A percentile compares a stretch with the other conserved stretches of the same genome.
Evolutionary conservation across 108 stramenopile species (phyloP).

Genomic region (Cyclotella cryptica): DNA sequence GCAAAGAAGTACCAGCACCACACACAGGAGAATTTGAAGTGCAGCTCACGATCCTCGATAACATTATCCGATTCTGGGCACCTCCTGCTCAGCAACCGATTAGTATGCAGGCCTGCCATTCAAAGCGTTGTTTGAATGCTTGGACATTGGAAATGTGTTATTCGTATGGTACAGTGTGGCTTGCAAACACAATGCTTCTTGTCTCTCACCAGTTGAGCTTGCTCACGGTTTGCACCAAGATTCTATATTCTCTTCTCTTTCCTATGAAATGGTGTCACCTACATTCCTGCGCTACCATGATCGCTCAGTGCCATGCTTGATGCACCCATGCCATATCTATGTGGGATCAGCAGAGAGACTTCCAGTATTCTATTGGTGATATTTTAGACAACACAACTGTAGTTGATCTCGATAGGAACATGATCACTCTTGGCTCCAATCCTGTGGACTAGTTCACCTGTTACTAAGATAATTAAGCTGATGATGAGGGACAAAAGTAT

Average conservation of each 20-base stretch:
- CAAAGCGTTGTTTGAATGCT: no score
- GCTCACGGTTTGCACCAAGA: slow-evolving; percentile 92
- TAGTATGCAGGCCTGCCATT: slow-evolving; percentile 82
- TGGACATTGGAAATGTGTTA: no score
- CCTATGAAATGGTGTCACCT: no score
- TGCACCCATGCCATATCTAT: slow-evolving; percentile 91
- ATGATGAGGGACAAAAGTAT: no score
- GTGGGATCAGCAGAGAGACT: slow-evolving; percentile 86
- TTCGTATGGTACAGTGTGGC: no score
- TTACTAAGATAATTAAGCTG: no score
- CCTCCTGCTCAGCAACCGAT: slow-evolving; percentile 95
- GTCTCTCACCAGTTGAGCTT: slow-evolving; percentile 89
- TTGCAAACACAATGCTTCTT: slow-evolving; percentile 90
- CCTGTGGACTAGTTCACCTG: slow-evolving; percentile 61
- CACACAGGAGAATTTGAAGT: slow-evolving; percentile 94
- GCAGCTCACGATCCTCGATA: slow-evolving; percentile 72
- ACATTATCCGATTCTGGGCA: slow-evolving; percentile 87
- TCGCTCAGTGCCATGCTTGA: slow-evolving; percentile 86
- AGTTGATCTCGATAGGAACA: no score
- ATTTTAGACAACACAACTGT: no score
- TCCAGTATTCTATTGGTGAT: slow-evolving; percentile 71
- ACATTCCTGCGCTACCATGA: slow-evolving; percentile 88
- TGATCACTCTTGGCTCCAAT: no score
- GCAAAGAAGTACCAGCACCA: slow-evolving; percentile 95
- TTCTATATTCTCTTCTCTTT: slow-evolving; percentile 90